Evolutionary conservation across 2,329 filamentous ascomycete genomes (phyloP).

Genomic region (Davidsoniella neocaledoniae): DNA sequence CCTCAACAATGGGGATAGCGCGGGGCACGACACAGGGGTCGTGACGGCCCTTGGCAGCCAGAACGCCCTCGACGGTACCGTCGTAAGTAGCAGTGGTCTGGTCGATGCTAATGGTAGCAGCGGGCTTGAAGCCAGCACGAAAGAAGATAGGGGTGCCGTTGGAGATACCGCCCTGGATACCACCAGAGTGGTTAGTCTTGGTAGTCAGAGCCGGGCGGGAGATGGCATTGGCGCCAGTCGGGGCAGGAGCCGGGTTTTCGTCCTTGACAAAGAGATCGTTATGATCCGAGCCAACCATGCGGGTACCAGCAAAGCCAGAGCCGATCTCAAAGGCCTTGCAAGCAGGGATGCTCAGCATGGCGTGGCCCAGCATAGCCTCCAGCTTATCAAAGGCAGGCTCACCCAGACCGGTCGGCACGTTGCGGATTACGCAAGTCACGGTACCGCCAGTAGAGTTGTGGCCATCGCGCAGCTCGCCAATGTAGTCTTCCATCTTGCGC

Average conservation of each 20-base stretch:
- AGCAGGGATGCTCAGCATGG: slow-evolving; percentile 88
- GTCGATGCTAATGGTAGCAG: slow-evolving; percentile 80
- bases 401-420: slow-evolving; percentile 69
- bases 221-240: slow-evolving; percentile 27
- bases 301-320: slow-evolving; percentile 75
- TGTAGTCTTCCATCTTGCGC: slow-evolving; percentile 59
- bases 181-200: slow-evolving; percentile 87
- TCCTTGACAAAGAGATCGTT: slow-evolving; percentile 65
- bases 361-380: slow-evolving; percentile 78
- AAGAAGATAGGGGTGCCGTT: slow-evolving; percentile 94
- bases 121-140: slow-evolving; percentile 84
- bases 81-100: slow-evolving; percentile 73
- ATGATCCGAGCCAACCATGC: slow-evolving; percentile 75
- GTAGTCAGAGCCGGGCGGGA: slow-evolving; percentile 50
- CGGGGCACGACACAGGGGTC: slow-evolving; percentile 85
- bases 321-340: slow-evolving; percentile 94
- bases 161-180: slow-evolving; percentile 87
- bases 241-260: slow-evolving; percentile 21
- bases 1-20: slow-evolving; percentile 76
- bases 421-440: slow-evolving; percentile 83
- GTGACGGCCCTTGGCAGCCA: slow-evolving; percentile 86
- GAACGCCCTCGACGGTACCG: slow-evolving; percentile 48
- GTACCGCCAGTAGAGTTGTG: slow-evolving; percentile 88
- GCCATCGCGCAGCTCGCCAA: slow-evolving; percentile 60
- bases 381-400: slow-evolving; percentile 95